phyloP scores from a whole-genome alignment of 805 yeast species.

The Pichia gijzeniarum region DNA sequence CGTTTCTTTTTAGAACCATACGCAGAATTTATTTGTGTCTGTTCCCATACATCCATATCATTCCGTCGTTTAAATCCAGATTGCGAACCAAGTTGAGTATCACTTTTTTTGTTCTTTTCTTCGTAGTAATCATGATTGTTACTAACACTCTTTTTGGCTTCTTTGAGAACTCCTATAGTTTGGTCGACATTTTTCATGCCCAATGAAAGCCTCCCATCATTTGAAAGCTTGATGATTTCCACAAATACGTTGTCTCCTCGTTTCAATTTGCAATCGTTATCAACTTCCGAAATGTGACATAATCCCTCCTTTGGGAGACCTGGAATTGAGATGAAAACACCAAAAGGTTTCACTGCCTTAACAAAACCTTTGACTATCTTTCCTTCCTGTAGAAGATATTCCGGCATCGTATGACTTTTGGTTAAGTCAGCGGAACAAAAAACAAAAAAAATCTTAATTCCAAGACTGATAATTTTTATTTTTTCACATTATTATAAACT shows the following conservation, averaged over 20 bases:
- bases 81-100: not conserved
- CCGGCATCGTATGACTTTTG: conserved; percentile 1
- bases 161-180: conserved; percentile 40
- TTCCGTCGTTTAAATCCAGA: conserved; percentile 10
- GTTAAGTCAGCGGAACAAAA: no score
- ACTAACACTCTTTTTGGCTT: no score
- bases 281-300: conserved; percentile 71
- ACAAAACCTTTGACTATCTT: conserved; percentile 57
- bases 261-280: conserved; percentile 33
- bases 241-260: conserved; percentile 60
- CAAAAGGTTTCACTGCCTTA: conserved; percentile 55
- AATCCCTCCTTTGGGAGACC: conserved; percentile 45
- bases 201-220: conserved; percentile 46
- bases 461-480: no score
- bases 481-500: no score
- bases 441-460: no score
- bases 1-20: conserved; percentile 24
- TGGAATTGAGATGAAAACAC: conserved; percentile 65
- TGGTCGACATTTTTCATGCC: conserved; percentile 74
- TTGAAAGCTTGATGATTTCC: conserved; percentile 40
- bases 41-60: conserved; percentile 72
- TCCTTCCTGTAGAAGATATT: conserved; percentile 22
- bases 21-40: conserved; percentile 55
- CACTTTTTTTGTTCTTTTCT: not conserved
- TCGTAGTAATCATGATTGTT: not conserved